Evolutionary conservation across 768 basidiomycete genomes (phyloP).

Genomic region (Leccinellum albellum): DNA sequence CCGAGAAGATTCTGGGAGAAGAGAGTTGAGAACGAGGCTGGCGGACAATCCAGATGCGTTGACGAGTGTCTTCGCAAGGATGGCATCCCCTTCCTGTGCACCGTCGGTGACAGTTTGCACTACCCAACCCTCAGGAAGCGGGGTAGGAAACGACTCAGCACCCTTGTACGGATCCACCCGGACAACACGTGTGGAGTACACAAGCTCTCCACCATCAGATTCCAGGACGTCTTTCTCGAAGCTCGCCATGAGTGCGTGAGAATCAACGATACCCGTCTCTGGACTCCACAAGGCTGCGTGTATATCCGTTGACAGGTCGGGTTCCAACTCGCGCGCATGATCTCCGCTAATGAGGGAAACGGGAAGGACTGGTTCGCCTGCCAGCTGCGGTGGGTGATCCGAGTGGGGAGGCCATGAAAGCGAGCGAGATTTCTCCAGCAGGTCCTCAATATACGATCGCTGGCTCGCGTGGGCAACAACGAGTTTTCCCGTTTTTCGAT

Average conservation of each 20-base stretch:
- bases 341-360: constrained; percentile 65
- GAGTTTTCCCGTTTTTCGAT: constrained; percentile 81
- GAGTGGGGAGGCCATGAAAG: constrained; percentile 51
- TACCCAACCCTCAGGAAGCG: constrained; percentile 72
- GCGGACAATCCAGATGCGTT: constrained; percentile 80
- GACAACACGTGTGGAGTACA: constrained; percentile 77
- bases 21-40: constrained; percentile 64
- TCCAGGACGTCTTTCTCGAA: constrained; percentile 80
- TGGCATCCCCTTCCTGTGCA: constrained; percentile 50
- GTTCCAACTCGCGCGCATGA: constrained; percentile 73
- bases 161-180: constrained; percentile 67
- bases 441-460: constrained; percentile 60
- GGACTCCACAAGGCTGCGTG: constrained; percentile 74
- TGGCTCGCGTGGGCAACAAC: constrained; percentile 77
- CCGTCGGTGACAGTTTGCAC: constrained; percentile 71
- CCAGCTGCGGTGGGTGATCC: constrained; percentile 10
- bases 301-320: constrained; percentile 72
- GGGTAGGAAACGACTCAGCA: constrained; percentile 14
- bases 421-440: constrained; percentile 58
- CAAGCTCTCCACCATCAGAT: constrained; percentile 64
- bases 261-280: constrained; percentile 87
- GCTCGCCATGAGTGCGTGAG: constrained; percentile 77
- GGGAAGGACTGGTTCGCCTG: constrained; percentile 45
- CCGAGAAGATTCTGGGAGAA: constrained; percentile 52
- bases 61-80: constrained; percentile 73